Conservation (phyloP, 2,329 filamentous ascomycete genomes). For the Macroventuria anomochaeta region DNA sequence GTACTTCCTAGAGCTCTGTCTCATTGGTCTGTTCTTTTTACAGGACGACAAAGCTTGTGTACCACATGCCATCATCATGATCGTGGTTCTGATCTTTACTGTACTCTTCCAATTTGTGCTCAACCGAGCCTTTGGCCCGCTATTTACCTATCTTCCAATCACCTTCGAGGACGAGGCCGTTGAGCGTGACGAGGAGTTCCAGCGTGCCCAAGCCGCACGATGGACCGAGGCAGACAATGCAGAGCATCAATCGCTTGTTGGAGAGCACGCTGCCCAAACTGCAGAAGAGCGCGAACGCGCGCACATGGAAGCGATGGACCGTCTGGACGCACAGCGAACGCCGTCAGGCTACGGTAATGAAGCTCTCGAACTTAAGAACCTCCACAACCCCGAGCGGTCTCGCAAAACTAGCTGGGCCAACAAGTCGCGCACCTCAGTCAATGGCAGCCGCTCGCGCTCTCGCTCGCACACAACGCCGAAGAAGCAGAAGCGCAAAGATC, state of each 20-base stretch:
- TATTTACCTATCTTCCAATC: conserved; percentile 89
- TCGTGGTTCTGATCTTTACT: conserved; percentile 74
- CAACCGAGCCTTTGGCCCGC: conserved; percentile 81
- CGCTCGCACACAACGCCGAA: conserved; percentile 25
- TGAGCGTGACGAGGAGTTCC: conserved; percentile 87
- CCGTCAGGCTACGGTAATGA: conserved; percentile 10
- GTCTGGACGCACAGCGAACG: conserved; percentile 19
- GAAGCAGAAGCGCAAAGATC: conserved; percentile 33
- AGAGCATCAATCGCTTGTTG: conserved; percentile 50
- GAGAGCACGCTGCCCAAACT: conserved; percentile 39
- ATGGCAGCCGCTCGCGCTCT: conserved; percentile 36
- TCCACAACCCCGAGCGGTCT: conserved; percentile 33
- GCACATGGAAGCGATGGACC: conserved; percentile 36
- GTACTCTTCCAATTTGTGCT: conserved; percentile 78
- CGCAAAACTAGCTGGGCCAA: conserved; percentile 38
- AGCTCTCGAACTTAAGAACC: conserved; percentile 38
- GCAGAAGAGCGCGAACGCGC: conserved; percentile 44
- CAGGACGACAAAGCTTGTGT: conserved; percentile 70
- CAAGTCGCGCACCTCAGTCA: conserved; percentile 37
- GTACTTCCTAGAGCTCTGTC: conserved; percentile 90
- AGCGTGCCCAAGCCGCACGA: conserved; percentile 74
- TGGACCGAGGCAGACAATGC: conserved; percentile 64
- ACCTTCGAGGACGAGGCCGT: conserved; percentile 96
- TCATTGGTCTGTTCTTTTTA: conserved; percentile 90
- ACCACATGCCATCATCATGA: conserved; percentile 84